Percentiles rank a stretch among this genome's conserved stretches.
These are phyloP conservation scores for Fonsecaea multimorphosa DNA, from an alignment of 2,329 filamentous ascomycete genomes.

Conservation along the genomic window DNA sequence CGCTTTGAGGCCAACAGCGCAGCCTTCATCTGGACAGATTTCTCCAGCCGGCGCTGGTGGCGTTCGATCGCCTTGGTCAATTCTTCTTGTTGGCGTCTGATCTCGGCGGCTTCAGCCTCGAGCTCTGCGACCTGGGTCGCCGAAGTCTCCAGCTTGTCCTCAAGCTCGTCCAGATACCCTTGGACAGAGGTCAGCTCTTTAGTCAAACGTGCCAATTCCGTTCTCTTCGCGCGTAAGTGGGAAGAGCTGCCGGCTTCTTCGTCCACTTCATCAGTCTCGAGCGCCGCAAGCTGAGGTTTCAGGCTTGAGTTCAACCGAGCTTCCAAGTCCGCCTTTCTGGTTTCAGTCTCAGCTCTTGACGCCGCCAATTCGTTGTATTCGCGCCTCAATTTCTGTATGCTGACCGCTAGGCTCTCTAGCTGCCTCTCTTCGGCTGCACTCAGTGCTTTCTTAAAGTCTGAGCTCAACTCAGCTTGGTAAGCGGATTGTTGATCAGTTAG, in stretches of 20 bases:
- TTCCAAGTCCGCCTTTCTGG: conserved; percentile 81
- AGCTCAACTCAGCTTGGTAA: conserved; percentile 78
- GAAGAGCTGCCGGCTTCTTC: conserved; percentile 58
- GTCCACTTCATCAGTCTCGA: conserved; percentile 78
- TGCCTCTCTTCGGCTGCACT: conserved; percentile 80
- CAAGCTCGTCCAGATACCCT: conserved; percentile 73
- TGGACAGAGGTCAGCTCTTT: conserved; percentile 72
- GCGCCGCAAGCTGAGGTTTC: conserved; percentile 82
- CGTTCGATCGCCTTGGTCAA: conserved; percentile 79
- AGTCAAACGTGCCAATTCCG: conserved; percentile 79
- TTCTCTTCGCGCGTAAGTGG: conserved; percentile 76
- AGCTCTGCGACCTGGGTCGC: conserved; percentile 63
- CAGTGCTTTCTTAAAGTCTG: conserved; percentile 91
- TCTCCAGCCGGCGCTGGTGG: conserved; percentile 88
- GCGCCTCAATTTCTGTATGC: conserved; percentile 75
- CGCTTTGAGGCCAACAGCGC: conserved; percentile 76
- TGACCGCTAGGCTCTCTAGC: conserved; percentile 72
- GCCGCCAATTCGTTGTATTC: conserved; percentile 77
- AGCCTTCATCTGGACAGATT: conserved; percentile 86
- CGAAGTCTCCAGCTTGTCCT: conserved; percentile 70
- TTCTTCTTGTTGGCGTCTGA: conserved; percentile 75
- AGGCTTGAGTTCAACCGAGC: conserved; percentile 88
- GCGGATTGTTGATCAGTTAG: conserved; percentile 76
- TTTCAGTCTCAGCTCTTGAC: conserved; percentile 77
- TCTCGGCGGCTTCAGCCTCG: conserved; percentile 65